Conservation (phyloP, 768 basidiomycete genomes). For the Wakefieldia striispora region DNA sequence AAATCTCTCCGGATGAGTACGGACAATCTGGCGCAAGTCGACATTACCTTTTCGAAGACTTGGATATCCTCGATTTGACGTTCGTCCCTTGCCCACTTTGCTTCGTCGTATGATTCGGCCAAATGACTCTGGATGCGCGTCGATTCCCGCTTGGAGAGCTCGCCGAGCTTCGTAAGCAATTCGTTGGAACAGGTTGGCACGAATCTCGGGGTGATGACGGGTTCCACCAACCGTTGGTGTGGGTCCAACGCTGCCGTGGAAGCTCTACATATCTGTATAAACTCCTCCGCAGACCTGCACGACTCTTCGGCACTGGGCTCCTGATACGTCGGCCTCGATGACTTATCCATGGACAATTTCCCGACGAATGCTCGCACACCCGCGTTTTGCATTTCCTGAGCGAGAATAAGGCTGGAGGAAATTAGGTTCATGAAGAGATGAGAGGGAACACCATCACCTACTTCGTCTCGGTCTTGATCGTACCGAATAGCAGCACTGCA, state of each 20-base stretch:
- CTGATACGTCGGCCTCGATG: slow-evolving; percentile 65
- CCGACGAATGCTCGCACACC: slow-evolving; percentile 85
- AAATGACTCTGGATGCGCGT: slow-evolving; percentile 77
- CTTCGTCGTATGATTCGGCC: slow-evolving; percentile 75
- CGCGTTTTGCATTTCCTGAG: slow-evolving; percentile 63
- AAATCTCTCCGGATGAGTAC: slow-evolving; percentile 12
- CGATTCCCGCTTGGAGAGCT: slow-evolving; percentile 44
- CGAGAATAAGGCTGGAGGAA: slow-evolving; percentile 65
- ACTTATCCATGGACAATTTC: slow-evolving; percentile 88
- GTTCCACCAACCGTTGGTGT: slow-evolving; percentile 60
- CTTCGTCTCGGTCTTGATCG: slow-evolving; percentile 82
- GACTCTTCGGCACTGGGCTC: slow-evolving; percentile 56
- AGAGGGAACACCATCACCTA: slow-evolving; percentile 33
- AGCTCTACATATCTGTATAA: slow-evolving; percentile 50
- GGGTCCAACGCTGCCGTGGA: slow-evolving; percentile 39
- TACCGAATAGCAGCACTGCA: slow-evolving; percentile 77
- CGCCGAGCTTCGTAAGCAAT: slow-evolving; percentile 60
- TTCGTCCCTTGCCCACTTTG: slow-evolving; percentile 64
- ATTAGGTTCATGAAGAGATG: background rate
- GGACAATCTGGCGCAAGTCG: background rate
- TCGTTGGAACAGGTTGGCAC: slow-evolving; percentile 83
- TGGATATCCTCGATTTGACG: slow-evolving; percentile 69
- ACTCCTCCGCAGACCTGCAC: slow-evolving; percentile 50
- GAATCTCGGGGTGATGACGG: slow-evolving; percentile 87
- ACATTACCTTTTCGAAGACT: slow-evolving; percentile 63